phyloP scores from a whole-genome alignment of 2,329 filamentous ascomycete species.

The Neonectria hederae region DNA sequence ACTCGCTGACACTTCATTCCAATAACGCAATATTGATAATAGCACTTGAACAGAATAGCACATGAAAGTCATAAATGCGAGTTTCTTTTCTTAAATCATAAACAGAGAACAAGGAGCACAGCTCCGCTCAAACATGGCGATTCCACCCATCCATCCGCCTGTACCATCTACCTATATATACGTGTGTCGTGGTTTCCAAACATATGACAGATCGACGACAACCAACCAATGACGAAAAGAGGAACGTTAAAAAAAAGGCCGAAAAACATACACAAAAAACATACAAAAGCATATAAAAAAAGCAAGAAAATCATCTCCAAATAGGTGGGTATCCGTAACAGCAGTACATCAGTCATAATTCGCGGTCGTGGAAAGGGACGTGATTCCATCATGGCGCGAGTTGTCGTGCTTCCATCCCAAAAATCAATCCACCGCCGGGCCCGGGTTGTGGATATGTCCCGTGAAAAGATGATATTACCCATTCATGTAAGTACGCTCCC shows the following conservation, averaged over 20 bases:
- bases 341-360: conserved; percentile 28
- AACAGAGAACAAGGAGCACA: conserved; percentile 17
- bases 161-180: conserved; percentile 22
- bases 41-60: not conserved
- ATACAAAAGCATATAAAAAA: conserved; percentile 1
- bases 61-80: not conserved
- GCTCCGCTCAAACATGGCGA: conserved; percentile 8
- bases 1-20: conserved; percentile 11
- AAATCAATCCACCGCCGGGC: conserved; percentile 5
- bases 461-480: not conserved
- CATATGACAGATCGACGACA: not conserved
- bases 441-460: conserved; percentile 2
- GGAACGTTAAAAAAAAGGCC: not conserved
- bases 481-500: not conserved
- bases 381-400: conserved; percentile 19
- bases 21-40: conserved; percentile 3
- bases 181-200: conserved; percentile 6
- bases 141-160: not conserved
- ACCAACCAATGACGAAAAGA: not conserved
- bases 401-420: conserved; percentile 6
- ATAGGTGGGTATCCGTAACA: conserved; percentile 28
- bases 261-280: conserved; percentile 4
- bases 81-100: not conserved
- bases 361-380: conserved; percentile 20
- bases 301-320: conserved; percentile 19